Evolutionary conservation across 495 filamentous ascomycete species (phyloP).

Genomic region (Penicillium mononematosum): DNA sequence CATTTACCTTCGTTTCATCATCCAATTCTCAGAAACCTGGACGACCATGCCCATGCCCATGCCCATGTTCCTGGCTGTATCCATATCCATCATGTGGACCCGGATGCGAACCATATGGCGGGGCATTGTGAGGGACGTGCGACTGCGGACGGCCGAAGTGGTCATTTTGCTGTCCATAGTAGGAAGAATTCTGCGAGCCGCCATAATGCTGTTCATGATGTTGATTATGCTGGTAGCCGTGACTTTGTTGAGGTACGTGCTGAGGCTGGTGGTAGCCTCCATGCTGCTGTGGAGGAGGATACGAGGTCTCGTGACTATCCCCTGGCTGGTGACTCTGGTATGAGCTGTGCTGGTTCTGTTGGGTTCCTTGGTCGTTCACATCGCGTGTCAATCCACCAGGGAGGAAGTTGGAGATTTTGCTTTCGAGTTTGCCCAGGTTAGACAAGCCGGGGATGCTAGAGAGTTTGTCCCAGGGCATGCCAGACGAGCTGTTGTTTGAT

Average conservation of each 20-base stretch:
- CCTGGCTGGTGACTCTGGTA: not conserved
- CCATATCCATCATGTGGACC: not conserved
- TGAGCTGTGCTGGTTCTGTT: not conserved
- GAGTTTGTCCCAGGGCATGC: slow-evolving; percentile 39
- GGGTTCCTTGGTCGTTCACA: not conserved
- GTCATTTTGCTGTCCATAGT: not conserved
- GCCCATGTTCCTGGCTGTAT: too few species aligned
- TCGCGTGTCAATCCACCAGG: slow-evolving; percentile 30
- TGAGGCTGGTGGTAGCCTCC: slow-evolving; percentile 1
- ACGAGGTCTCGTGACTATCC: not conserved
- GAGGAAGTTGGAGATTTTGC: slow-evolving; percentile 41
- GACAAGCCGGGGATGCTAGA: slow-evolving; percentile 45
- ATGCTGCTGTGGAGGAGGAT: not conserved
- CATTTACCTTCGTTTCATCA: not conserved
- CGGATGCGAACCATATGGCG: not conserved
- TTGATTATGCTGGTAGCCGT: not conserved
- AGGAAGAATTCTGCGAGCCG: not conserved
- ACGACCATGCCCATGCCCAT: not conserved
- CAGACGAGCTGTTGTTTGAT: slow-evolving; percentile 24
- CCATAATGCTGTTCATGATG: slow-evolving; percentile 4
- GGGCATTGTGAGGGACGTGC: not conserved
- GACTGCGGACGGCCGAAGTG: not conserved
- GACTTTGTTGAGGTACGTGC: not conserved
- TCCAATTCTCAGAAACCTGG: not conserved
- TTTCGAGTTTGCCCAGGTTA: slow-evolving; percentile 38